Evolutionary conservation across 352 stramenopile genomes (phyloP).

Genomic region (Pythium brachiatum): DNA sequence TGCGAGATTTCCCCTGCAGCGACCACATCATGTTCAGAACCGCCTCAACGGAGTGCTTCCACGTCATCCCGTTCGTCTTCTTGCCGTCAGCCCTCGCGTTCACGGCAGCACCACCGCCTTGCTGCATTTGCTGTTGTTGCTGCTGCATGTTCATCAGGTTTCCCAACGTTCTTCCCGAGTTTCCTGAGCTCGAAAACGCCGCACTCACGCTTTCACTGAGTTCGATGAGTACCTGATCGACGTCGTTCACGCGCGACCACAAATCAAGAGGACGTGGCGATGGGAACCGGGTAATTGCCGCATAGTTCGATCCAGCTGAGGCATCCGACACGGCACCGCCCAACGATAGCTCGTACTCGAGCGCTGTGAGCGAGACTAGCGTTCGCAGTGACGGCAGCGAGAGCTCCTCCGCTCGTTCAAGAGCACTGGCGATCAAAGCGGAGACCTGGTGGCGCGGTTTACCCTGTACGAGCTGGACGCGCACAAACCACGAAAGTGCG

Average conservation of each 20-base stretch:
- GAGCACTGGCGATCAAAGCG: slow-evolving; percentile 44
- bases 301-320: not conserved
- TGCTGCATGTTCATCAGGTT: slow-evolving; percentile 27
- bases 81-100: slow-evolving; percentile 5
- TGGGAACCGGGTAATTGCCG: slow-evolving; percentile 13
- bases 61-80: slow-evolving; percentile 39
- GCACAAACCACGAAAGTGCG: slow-evolving; percentile 86
- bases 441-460: slow-evolving; percentile 51
- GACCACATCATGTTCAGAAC: slow-evolving; percentile 65
- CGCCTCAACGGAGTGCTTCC: slow-evolving; percentile 51
- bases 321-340: slow-evolving; percentile 11
- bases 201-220: slow-evolving; percentile 15
- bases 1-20: slow-evolving; percentile 56
- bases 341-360: slow-evolving; percentile 51
- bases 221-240: slow-evolving; percentile 12
- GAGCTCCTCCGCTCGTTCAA: slow-evolving; percentile 62
- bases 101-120: slow-evolving; percentile 6
- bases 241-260: slow-evolving; percentile 19
- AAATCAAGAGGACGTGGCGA: slow-evolving; percentile 22
- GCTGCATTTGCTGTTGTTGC: slow-evolving; percentile 22
- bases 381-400: slow-evolving; percentile 49
- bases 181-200: not conserved
- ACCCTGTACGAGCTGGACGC: slow-evolving; percentile 59
- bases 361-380: slow-evolving; percentile 39
- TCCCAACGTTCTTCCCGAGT: slow-evolving; percentile 15